Base-by-base conservation (phyloP, 2,329 filamentous ascomycete genomes). In the Aspergillus pseudotamarii region DNA sequence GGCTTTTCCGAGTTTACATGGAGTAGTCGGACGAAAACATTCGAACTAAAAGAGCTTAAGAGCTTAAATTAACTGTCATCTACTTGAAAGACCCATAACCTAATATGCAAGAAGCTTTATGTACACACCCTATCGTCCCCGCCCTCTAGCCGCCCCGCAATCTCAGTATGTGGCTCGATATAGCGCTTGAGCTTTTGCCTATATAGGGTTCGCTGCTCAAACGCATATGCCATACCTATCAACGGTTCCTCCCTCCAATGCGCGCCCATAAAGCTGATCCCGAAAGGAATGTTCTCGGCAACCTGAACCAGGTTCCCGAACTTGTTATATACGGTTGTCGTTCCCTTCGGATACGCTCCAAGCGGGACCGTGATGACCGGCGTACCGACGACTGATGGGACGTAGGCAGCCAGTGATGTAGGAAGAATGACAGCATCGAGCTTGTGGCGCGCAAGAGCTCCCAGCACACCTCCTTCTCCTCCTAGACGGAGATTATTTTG, bases 201-300 rank as follows among this genome's bases (percentile, higher is more conserved):
- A 12, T 82, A 78, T 69, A 77, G 74, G 3, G 84, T 89, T 66
- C 81, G 78, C 78, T 90, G 86, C 79, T 92, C 89, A 75, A 87
- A 91, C 4, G 87, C 88, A 79, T 89, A 91, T 8, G 88, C 89
- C 71, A 88, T 83, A 0, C 85, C 86, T 62, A 92, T 85, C 67
- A 92, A 70, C 34, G 76, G 81, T 69, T 84, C 85, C 73, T 92
- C 89, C 41, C 81, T 85, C 79, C 86, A 92, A 56, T 81, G 82
- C 3, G 76, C 75, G 0, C 88, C 90, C 53, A 90, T 77, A 68
- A 91, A 91, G 9, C 82, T 82, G 12, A 92, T 76, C 0, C 89
- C 89, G 69, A 90, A 89, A 26, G 82, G 82, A 28, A 87, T 73
- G 21, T 85, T 85, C 0, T 88, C 87, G 0, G 79, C 87, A 0